Base-by-base conservation (phyloP, 352 stramenopile genomes). In the Phytopythium helicoides region DNA sequence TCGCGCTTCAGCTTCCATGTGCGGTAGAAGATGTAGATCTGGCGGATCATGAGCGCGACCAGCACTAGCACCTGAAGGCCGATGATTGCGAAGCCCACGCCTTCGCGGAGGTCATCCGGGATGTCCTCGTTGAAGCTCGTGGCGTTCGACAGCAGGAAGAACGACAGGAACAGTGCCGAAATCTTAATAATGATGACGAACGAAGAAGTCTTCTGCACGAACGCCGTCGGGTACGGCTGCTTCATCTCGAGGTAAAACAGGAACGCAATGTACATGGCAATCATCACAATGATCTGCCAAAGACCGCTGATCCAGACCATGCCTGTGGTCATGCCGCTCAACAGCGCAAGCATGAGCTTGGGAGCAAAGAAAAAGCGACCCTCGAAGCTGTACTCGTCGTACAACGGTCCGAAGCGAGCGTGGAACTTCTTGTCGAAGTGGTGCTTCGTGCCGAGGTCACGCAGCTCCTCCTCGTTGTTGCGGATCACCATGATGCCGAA, bases 141-240 rank as follows among this genome's bases (percentile, higher is more conserved):
- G 38, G 80, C 76, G 33, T 76, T 84, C 18, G 77, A 88, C 15
- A 93, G 64, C 3, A 95, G 59, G 54, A 95, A 93, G 50, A 92
- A 81, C 56, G 78, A 88, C 15, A 95, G 53, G 45, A 86, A 89
- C 0, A 95, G 68, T 44, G 75, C 81, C 55, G 82, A 90, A 54
- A 93, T 93, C 78, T 95, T 95, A 67, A 95, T 89, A 52, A 95
- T 87, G 51, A 88, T 92, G 60, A 95, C 83, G 58, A 95, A 92
- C 22, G 80, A 89, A 42, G 85, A 88, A 31, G 85, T 91, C 52
- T 85, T 84, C 57, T 95, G 85, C 45, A 95, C 79, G 25, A 95
- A 95, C 34, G 73, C 70, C 1, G 78, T 84, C 35, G 81, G 77
- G 59, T 89, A 91, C 50, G 85, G 85, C 54, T 90, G 81, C 60